Conservation (phyloP, 176 grass and related monocot species). For the Oryza officinalis region DNA sequence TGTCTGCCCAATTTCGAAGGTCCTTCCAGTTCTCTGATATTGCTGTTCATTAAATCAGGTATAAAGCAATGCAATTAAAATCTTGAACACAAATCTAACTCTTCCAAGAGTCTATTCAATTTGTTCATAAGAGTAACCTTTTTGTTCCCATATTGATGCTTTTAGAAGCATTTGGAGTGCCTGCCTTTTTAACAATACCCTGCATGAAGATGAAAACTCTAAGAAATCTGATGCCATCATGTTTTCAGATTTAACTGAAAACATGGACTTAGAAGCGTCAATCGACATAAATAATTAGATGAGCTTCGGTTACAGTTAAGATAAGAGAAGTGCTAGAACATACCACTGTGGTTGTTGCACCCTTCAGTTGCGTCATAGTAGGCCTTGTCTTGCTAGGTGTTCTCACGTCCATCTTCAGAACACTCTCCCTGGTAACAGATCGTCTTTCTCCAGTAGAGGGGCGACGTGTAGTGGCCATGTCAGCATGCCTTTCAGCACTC, state of each 20-base stretch:
- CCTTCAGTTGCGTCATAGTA: conserved; percentile 22
- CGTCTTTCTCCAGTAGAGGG: conserved; percentile 56
- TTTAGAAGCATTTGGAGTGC: conserved; percentile 47
- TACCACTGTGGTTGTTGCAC: conserved; percentile 35
- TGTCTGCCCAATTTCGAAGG: conserved; percentile 12
- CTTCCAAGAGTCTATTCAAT: conserved; percentile 11
- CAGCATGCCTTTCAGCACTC: conserved; percentile 15
- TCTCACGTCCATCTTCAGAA: conserved; percentile 38
- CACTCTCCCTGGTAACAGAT: conserved; percentile 37
- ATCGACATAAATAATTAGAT: not conserved
- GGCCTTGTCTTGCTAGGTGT: conserved; percentile 34
- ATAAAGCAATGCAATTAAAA: conserved; percentile 18
- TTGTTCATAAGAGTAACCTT: conserved; percentile 55
- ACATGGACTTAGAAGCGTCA: conserved; percentile 12
- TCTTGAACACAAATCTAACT: not conserved
- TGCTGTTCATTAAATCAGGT: conserved; percentile 38
- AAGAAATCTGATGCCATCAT: conserved; percentile 13
- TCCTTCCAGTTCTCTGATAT: conserved; percentile 25
- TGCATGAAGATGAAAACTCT: conserved; percentile 28
- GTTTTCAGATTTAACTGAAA: not conserved
- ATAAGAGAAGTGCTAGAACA: conserved; percentile 1
- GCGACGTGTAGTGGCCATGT: conserved; percentile 18
- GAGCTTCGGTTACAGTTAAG: conserved; percentile 7
- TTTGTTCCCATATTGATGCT: conserved; percentile 51
- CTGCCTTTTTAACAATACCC: conserved; percentile 48